Base-by-base conservation (phyloP, 495 filamentous ascomycete genomes). In the Lophiostoma macrostomum region DNA sequence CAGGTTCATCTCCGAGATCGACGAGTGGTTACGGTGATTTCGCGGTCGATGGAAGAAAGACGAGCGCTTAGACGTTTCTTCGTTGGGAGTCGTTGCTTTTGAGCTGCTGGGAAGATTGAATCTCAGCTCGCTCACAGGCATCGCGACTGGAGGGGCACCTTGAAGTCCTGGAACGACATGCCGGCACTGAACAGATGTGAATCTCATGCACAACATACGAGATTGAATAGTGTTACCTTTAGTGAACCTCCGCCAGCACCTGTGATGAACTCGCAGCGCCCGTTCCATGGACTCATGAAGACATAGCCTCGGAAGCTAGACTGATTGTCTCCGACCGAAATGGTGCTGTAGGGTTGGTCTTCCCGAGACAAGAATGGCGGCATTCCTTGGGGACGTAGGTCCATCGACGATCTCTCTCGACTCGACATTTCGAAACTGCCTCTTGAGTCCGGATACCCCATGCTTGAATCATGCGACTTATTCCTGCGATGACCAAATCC, bases 201-300 rank as follows among this genome's bases (percentile, higher is more conserved):
- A 61, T 44, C 13, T 24, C 14, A 14, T 12, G n/a, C 12, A 13
- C 8, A 23, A 2, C 5, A 48, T 13, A 31, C 10, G 16, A 45
- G 18, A 45, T 34, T 14, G 1, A 39, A 10, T 27, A 53, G 25
- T n/a, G 13, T 32, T 43, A 67, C 66, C 56, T 72, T 88, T 0
- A 96, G 70, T 44, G 78, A 83, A 38, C 84, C 78, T 16, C 90
- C 88, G 28, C 79, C 83, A 28, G 80, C 76, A 50, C 87, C 83
- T 3, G 86, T 88, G 5, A 77, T 71, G 67, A 96, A 96, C 44
- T 90, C 86, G 70, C 90, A 96, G 22, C 74, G 76, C 14, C 88
- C 87, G 46, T 87, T 78, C 90, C 90, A 96, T 0, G 90, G 90
- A n/a, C 83, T 88, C 31, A 75, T 64, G 67, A 96, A 94, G 11